Conservation (phyloP, 73 alveolate genomes). For the Breviolum minutum region DNA sequence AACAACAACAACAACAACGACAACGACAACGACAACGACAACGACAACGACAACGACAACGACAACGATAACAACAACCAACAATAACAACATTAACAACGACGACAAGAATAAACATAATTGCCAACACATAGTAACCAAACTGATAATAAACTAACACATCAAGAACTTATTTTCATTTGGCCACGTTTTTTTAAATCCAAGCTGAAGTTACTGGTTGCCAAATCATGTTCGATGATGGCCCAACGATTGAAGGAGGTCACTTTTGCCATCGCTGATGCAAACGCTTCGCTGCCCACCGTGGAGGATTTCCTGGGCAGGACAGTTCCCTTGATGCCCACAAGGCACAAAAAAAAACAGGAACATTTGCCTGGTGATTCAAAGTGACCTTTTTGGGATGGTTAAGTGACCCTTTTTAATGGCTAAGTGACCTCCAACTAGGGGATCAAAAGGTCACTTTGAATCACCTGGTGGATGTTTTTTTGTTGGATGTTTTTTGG, state of each 20-base stretch:
- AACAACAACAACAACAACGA: neutral
- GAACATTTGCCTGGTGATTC: too few species aligned
- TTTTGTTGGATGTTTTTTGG: too few species aligned
- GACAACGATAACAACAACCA: neutral
- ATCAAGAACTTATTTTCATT: neutral
- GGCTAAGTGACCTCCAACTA: too few species aligned
- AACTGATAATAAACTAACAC: too few species aligned
- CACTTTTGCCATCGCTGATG: slow-evolving; percentile 8
- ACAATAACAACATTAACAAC: neutral
- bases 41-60: neutral
- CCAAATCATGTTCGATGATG: slow-evolving; percentile 35
- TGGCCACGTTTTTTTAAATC: neutral
- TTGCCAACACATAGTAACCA: neutral
- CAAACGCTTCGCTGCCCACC: neutral
- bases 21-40: neutral
- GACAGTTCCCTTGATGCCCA: neutral
- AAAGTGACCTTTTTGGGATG: too few species aligned
- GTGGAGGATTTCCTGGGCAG: slow-evolving; percentile 8
- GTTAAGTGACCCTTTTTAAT: too few species aligned
- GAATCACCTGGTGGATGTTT: too few species aligned
- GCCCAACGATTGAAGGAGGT: slow-evolving; percentile 62
- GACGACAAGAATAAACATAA: too few species aligned
- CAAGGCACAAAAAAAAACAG: too few species aligned
- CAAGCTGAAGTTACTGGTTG: neutral
- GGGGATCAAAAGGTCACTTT: too few species aligned